A percentile compares a stretch with the other conserved stretches of the same genome.
Conservation (phyloP, 768 basidiomycete species). For the Asterophora parasitica region DNA sequence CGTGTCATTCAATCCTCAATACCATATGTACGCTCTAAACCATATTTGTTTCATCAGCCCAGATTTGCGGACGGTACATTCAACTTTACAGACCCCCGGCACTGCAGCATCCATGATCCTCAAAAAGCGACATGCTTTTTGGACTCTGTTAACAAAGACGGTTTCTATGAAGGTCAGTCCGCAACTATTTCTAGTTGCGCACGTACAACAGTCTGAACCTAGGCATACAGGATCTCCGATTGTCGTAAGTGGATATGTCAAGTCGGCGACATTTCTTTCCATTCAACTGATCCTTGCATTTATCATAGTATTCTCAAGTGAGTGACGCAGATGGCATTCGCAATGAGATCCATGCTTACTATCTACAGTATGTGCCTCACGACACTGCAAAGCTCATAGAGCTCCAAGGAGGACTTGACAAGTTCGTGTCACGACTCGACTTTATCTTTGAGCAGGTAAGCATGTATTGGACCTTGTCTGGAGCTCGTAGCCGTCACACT, state of each 20-base stretch:
- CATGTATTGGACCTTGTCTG: no score
- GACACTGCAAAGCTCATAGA: conserved; percentile 58
- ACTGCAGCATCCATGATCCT: conserved; percentile 63
- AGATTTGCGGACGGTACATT: conserved; percentile 53
- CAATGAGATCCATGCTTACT: neutral
- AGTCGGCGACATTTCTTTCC: neutral
- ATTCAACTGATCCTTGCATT: neutral
- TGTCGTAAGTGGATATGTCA: conserved; percentile 36
- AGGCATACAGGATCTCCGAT: conserved; percentile 41
- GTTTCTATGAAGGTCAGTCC: conserved; percentile 52
- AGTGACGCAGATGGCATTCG: conserved; percentile 2
- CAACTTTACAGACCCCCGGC: conserved; percentile 61
- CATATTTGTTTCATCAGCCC: conserved; percentile 31
- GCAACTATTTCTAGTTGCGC: no score
- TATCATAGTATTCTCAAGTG: conserved; percentile 49
- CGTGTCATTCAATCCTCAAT: no score
- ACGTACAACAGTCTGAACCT: no score
- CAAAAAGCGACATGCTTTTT: conserved; percentile 54
- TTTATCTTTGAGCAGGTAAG: conserved; percentile 52
- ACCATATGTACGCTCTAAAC: no score
- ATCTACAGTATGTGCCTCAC: conserved; percentile 56
- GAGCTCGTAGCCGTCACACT: no score
- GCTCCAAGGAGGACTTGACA: conserved; percentile 54
- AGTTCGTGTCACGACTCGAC: conserved; percentile 51
- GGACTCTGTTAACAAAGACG: conserved; percentile 49